Base-by-base conservation (phyloP, 2,329 filamentous ascomycete species). In the Podosphaera fusca region DNA sequence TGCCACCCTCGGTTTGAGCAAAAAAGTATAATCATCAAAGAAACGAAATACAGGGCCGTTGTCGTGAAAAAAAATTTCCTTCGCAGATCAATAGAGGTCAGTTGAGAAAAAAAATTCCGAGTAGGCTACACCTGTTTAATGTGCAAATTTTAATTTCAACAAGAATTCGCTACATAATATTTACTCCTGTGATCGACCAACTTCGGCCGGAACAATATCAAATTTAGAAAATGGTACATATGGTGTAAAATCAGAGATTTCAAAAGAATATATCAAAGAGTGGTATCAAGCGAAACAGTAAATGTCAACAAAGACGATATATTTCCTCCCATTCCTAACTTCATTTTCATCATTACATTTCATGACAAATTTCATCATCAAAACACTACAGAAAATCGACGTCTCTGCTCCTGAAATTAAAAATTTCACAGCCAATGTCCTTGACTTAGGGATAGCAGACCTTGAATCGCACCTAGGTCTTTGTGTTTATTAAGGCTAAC, bases 381-480 rank as follows among this genome's bases (percentile, higher is more conserved):
- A 42, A 14, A 7, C n/a, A 42, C 10, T 12, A 12, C 3, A 4
- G 5, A 42, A 7, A 3, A 14, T 14, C 10, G 10, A 4, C n/a
- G 10, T 12, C 38, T 42, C 10, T 12, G 10, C 4, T 42, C 38
- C n/a, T 30, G 30, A 33, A 50, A 29, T 2, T 35, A 31, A 30
- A 42, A 33, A 3, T 21, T 21, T 51, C 61, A 68, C 56, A 80
- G 77, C 88, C 89, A 95, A 66, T 87, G 87, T n/a, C 89, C 90
- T 70, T 94, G 86, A 64, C 87, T 94, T 51, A 96, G 74, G 55
- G 86, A 90, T 60, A 95, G 69, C 61, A 96, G 70, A n/a, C 87
- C 87, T 57, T 90, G 87, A 52, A 95, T 83, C 66, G 87, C 94
- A 67, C 94, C 87, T 68, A 94, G 75, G 66, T 95, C 90, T 58